Conservation (phyloP, 177 flowering plant genomes). For the Tripterygium wilfordii region DNA sequence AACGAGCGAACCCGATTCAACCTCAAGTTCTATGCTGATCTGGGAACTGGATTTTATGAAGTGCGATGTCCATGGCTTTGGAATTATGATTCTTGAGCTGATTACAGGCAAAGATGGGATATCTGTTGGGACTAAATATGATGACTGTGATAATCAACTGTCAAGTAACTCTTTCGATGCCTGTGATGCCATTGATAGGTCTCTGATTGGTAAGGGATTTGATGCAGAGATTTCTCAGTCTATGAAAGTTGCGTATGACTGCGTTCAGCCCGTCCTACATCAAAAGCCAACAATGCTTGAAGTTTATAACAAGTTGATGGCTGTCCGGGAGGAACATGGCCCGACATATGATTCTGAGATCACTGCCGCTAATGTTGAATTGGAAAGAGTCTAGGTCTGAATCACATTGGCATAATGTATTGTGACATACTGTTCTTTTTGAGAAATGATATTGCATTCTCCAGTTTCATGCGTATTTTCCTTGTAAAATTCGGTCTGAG, state of each 20-base stretch:
- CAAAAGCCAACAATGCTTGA: constrained; percentile 3
- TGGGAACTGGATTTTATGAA: constrained; percentile 1
- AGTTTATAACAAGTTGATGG: not conserved
- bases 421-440: too few species aligned
- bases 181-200: constrained; percentile 1
- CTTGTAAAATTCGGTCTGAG: too few species aligned
- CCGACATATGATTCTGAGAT: not conserved
- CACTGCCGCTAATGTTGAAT: too few species aligned
- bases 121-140: constrained; percentile 5
- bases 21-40: not conserved
- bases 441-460: too few species aligned
- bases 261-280: not conserved
- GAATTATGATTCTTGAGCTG: constrained; percentile 16
- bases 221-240: constrained; percentile 4
- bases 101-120: constrained; percentile 10
- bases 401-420: too few species aligned
- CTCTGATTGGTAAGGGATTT: constrained; percentile 1
- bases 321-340: not conserved
- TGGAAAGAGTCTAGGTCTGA: too few species aligned
- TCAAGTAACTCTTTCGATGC: not conserved
- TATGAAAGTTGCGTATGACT: constrained; percentile 3
- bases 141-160: constrained; percentile 3
- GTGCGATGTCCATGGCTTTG: constrained; percentile 16
- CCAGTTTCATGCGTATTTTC: too few species aligned
- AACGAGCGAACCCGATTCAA: too few species aligned